Base-by-base conservation (phyloP, 306 rosid species). In the Begonia fuchsioides region DNA sequence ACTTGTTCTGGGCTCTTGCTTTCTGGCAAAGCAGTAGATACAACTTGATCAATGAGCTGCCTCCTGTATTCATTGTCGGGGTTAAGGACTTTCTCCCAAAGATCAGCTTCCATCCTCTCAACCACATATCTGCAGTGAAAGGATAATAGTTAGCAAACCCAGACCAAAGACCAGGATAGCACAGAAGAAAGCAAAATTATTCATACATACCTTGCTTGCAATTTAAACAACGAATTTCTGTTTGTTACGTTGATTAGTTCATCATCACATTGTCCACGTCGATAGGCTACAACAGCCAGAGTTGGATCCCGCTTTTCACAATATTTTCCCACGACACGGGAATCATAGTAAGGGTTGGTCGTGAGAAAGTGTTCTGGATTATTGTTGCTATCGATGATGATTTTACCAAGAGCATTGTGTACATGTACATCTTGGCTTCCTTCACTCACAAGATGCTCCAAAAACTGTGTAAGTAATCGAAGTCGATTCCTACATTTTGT, bases 1-100 rank as follows among this genome's bases (percentile, higher is more conserved):
- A 92, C 98, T 72, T 92, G 98, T 60, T 92, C 98, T 3, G 98
- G 98, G 71, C 96, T 92, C 75, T 92, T 92, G 94, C 98, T 92
- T 73, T 92, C 98, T 9, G 98, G 98, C 66, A 92, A 73, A 68
- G 98, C 98, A 44, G 98, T 85, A 50, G 98, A 85, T 44, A 92
- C 96, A 52, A 90, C 96, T 69, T 90, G 98, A 77, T 85, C 98
- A 41, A 92, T 92, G 51, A 92, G 94, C 68, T 92, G 98, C 68
- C 96, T 85, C 69, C 98, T 77, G 59, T 58, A 92, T 39, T 41
- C 67, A 81, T 92, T 92, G 11, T 92, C 98, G 14, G 98, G 96
- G 55, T 16, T 68, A 66, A 92, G 98, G 63, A 73, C 98, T 38
- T 71, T 79, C 32, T 78, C 98, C 98, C 98, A 92, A 38, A 92